Percentiles rank a stretch among this genome's conserved stretches.
These are phyloP conservation scores for Melastoma malabathricum DNA, from an alignment of 345 rosid species.

Conservation along the genomic window DNA sequence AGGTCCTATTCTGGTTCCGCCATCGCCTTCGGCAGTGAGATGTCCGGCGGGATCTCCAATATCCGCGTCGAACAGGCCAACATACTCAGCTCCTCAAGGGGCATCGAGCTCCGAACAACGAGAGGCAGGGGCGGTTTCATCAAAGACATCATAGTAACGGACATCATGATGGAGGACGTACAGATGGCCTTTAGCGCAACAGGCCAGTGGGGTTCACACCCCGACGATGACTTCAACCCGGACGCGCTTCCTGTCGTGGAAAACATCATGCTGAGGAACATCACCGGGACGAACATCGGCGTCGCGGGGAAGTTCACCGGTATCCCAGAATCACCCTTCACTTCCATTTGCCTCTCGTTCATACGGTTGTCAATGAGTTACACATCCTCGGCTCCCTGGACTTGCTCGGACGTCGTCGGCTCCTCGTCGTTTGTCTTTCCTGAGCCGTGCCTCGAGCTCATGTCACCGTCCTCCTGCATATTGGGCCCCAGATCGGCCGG, in stretches of 20 bases:
- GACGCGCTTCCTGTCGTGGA: conserved; percentile 50
- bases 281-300: conserved; percentile 43
- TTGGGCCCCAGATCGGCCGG: conserved; percentile 11
- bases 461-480: conserved; percentile 25
- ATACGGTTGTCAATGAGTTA: conserved; percentile 34
- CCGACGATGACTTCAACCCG: conserved; percentile 61
- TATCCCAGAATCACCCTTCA: conserved; percentile 54
- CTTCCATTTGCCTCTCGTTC: conserved; percentile 47
- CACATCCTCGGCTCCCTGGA: conserved; percentile 31
- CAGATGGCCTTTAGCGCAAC: conserved; percentile 34
- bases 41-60: conserved; percentile 87
- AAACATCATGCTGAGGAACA: conserved; percentile 31
- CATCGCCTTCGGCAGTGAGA: conserved; percentile 89
- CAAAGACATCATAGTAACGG: conserved; percentile 39
- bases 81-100: conserved; percentile 36
- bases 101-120: conserved; percentile 58
- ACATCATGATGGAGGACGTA: conserved; percentile 25
- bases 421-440: conserved; percentile 65
- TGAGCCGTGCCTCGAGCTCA: conserved; percentile 49
- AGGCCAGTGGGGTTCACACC: conserved; percentile 62
- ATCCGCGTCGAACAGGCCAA: conserved; percentile 37
- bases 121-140: conserved; percentile 85
- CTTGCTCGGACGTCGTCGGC: conserved; percentile 60
- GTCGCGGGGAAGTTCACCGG: conserved; percentile 69
- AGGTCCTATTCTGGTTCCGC: conserved; percentile 64